Evolutionary conservation across 23 red algal species (phyloP).

Genomic region (Gracilariopsis chorda): DNA sequence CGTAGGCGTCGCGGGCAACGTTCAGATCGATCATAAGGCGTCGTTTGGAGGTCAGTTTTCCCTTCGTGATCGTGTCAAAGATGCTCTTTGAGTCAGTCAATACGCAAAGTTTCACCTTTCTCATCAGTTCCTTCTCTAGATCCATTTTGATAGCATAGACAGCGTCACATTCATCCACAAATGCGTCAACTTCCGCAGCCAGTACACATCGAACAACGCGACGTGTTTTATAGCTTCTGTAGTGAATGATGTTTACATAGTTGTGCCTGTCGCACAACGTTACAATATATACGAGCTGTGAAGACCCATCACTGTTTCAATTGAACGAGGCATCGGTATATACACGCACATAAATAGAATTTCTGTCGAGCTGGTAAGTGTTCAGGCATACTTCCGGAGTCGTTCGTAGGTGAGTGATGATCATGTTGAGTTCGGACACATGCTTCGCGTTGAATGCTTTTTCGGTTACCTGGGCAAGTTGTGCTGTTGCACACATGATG

Average conservation of each 20-base stretch:
- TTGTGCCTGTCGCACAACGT: not conserved
- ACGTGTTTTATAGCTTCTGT: not conserved
- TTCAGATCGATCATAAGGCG: slow-evolving; percentile 32
- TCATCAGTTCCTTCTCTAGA: too few relatives aligned
- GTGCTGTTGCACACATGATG: not conserved
- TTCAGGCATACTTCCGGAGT: not conserved
- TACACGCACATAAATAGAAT: not conserved
- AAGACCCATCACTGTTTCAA: not conserved
- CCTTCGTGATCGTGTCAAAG: slow-evolving; percentile 17
- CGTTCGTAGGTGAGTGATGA: not conserved
- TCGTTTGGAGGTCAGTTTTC: slow-evolving; percentile 12
- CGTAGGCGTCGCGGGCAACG: slow-evolving; percentile 11
- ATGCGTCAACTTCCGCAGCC: slow-evolving; percentile 11
- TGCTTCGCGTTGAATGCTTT: not conserved
- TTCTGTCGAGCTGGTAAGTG: not conserved
- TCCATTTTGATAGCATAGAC: slow-evolving; percentile 9
- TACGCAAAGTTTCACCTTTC: too few relatives aligned
- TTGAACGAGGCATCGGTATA: slow-evolving; percentile 19
- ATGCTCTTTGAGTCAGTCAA: slow-evolving; percentile 11
- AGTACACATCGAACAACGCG: not conserved
- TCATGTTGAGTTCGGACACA: not conserved
- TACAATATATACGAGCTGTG: slow-evolving; percentile 28
- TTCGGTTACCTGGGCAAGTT: not conserved
- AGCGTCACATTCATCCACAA: slow-evolving; percentile 14
- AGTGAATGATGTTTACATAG: not conserved